Evolutionary conservation across 2,329 filamentous ascomycete species (phyloP), one percentile per base, ranked within the genome.

Genomic region (Xylariaceae sp.): DNA sequence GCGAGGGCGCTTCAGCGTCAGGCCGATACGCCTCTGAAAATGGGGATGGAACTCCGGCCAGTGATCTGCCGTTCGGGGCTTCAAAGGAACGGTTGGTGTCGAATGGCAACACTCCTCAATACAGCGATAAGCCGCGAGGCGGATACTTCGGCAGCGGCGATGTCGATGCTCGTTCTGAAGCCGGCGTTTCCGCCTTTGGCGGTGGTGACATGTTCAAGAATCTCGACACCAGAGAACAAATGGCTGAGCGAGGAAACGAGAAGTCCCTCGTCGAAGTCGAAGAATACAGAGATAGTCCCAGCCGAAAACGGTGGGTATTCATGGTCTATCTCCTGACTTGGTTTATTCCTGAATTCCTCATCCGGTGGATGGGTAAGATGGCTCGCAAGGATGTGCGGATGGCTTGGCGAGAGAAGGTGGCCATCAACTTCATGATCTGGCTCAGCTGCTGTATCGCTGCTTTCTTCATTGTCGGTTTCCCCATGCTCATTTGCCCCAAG

Each of bases 351-450:
- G 93, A 97, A 70, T 89, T 96, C 65, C 68, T 88, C 43, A 89
- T 98, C 70, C 84, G 86, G 51, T 80, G 81, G 66, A 59, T 96
- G 41, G 93, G 93, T 20, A 83, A 89, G 49, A 97, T 97, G 89
- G 84, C 89, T 57, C 90, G 95, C 59, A 96, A 96, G 71, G 95
- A 99, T 72, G 86, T 99, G 7, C 89, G 93, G 20, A 82, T 89
- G 71, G 95, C 95, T 0, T 99, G 95, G 95, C 84, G 95, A 70
- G 95, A 99, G 74, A 99, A 99, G 80, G 73, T 99, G 56, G 93
- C 95, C 51, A 99, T 99, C 81, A 99, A 99, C 79, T 81, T 99
- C 73, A 83, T 98, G 70, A 99, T 99, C 71, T 99, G 96, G 95
- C 78, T 93, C 54, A 85, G 83, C 71, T 98, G 93, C 75, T 78